Percentiles rank a stretch among this genome's conserved stretches.
phyloP scores from a whole-genome alignment of 208 protist species.

The Endotrypanum monterogeii region DNA sequence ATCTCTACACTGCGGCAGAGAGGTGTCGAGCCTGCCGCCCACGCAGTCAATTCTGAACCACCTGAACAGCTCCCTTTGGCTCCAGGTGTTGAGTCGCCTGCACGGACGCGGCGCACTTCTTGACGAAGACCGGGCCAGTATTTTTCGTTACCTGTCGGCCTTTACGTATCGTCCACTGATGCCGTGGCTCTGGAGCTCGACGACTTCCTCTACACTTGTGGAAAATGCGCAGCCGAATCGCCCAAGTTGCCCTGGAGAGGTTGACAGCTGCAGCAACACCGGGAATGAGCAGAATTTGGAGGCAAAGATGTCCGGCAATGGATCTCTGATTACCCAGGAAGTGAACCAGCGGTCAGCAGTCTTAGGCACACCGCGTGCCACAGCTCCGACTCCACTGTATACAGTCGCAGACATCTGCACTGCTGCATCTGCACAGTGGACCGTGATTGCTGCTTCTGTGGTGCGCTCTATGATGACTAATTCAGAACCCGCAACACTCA shows the following conservation, averaged over 20 bases:
- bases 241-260: background rate
- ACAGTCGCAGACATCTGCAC: constrained; percentile 11
- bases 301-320: constrained; percentile 17
- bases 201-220: background rate
- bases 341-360: background rate
- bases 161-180: constrained; percentile 42
- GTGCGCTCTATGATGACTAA: background rate
- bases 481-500: background rate
- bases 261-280: background rate
- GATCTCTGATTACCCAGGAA: constrained; percentile 7
- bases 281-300: background rate
- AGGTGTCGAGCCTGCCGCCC: constrained; percentile 17
- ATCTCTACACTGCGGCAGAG: constrained; percentile 19
- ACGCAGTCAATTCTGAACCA: constrained; percentile 33
- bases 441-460: background rate
- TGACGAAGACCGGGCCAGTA: constrained; percentile 32
- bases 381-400: background rate
- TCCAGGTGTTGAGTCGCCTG: constrained; percentile 41
- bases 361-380: background rate
- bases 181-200: constrained; percentile 55
- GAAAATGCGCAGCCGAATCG: background rate
- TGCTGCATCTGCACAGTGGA: constrained; percentile 12
- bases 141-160: constrained; percentile 44
- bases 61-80: constrained; percentile 45
- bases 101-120: constrained; percentile 48